Evolutionary conservation across 1,284 basidiomycete genomes (phyloP).

Genomic region (Phaffia rhodozyma): DNA sequence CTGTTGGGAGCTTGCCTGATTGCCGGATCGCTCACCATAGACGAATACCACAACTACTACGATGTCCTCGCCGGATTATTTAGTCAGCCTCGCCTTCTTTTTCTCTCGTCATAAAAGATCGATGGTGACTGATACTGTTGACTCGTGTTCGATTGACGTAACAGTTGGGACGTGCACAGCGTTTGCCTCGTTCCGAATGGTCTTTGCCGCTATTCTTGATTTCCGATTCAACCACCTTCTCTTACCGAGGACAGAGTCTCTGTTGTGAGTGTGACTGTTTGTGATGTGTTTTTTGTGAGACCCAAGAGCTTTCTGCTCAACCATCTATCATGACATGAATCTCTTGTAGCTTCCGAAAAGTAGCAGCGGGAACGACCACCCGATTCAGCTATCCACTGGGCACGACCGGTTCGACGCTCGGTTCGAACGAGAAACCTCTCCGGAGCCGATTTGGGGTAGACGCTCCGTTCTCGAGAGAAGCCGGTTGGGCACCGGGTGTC

Average conservation of each 20-base stretch:
- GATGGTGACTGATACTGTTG: background rate
- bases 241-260: constrained; percentile 31
- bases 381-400: background rate
- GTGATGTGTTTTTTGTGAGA: too few species aligned
- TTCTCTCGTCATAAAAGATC: background rate
- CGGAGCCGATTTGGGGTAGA: background rate
- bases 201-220: constrained; percentile 45
- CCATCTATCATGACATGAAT: background rate
- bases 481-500: constrained; percentile 9
- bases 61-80: background rate
- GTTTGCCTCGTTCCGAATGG: constrained; percentile 46
- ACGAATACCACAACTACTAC: constrained; percentile 38
- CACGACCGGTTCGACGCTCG: background rate
- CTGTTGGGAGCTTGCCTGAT: constrained; percentile 48
- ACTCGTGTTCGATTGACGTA: background rate
- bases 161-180: constrained; percentile 41
- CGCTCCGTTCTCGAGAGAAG: constrained; percentile 8
- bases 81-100: constrained; percentile 8
- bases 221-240: constrained; percentile 49
- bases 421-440: background rate
- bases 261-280: background rate
- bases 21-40: constrained; percentile 46
- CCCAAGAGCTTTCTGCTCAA: too few species aligned
- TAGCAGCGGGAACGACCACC: background rate
- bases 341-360: too few species aligned